Conservation (phyloP, 1,139 yeast genomes). For the Geotrichum fermentans region DNA sequence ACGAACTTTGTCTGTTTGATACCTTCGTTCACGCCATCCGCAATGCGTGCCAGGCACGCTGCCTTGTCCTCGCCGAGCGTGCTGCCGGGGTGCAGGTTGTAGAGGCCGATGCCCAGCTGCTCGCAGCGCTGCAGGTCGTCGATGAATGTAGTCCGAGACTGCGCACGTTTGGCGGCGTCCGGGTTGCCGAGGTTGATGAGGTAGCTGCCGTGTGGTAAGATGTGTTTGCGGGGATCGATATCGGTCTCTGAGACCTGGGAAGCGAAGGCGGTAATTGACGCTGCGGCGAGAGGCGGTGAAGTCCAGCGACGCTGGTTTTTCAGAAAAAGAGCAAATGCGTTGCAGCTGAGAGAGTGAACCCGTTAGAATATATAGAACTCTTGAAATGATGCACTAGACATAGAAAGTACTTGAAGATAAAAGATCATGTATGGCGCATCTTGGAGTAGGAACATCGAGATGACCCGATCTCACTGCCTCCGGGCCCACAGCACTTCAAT, state of each 20-base stretch:
- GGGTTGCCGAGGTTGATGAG: constrained; percentile 91
- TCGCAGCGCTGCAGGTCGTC: constrained; percentile 90
- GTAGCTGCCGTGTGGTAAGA: constrained; percentile 92
- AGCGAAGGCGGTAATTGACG: constrained; percentile 64
- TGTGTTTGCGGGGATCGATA: constrained; percentile 60
- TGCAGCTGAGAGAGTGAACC: constrained; percentile 35
- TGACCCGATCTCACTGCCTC: no score
- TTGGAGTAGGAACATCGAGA: no score
- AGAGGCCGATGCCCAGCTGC: constrained; percentile 71
- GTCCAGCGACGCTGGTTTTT: constrained; percentile 91
- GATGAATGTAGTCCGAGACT: constrained; percentile 71
- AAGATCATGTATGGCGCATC: no score
- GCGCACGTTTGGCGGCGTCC: constrained; percentile 68
- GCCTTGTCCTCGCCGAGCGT: constrained; percentile 62
- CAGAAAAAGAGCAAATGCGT: constrained; percentile 83
- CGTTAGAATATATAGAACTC: no score
- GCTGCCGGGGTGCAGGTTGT: constrained; percentile 95
- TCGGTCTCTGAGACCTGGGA: constrained; percentile 55
- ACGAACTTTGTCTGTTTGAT: constrained; percentile 69
- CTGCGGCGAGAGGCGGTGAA: constrained; percentile 65
- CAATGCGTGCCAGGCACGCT: constrained; percentile 61
- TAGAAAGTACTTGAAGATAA: no score
- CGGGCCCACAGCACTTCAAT: no score
- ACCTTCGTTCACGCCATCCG: constrained; percentile 74
- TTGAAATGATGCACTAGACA: no score